Conservation (phyloP, 176 grass and related monocot genomes). For the Oryza longistaminata region DNA sequence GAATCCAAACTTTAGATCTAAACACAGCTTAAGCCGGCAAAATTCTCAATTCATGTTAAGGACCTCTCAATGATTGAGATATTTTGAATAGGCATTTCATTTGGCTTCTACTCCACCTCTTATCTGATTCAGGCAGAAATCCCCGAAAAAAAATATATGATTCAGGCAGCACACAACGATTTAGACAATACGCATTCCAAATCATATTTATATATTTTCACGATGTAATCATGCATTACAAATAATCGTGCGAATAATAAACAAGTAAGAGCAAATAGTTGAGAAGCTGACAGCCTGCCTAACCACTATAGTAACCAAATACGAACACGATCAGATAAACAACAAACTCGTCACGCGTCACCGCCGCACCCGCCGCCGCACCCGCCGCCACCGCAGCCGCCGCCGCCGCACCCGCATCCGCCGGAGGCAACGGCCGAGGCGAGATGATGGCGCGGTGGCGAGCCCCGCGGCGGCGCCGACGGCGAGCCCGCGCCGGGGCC, state of each 20-base stretch:
- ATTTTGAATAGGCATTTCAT: too few species aligned
- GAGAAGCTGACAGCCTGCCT: background rate
- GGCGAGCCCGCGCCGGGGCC: conserved; percentile 34
- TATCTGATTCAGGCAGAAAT: too few species aligned
- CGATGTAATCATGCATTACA: background rate
- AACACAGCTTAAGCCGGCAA: too few species aligned
- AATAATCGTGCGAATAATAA: background rate
- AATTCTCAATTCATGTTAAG: too few species aligned
- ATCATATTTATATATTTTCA: background rate
- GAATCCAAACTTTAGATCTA: too few species aligned
- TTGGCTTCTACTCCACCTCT: too few species aligned
- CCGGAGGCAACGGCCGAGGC: conserved; percentile 22
- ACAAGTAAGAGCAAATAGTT: background rate
- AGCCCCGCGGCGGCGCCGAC: conserved; percentile 15
- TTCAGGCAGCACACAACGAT: background rate
- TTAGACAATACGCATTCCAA: background rate
- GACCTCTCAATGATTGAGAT: too few species aligned
- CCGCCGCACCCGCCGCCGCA: conserved; percentile 34
- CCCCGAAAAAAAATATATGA: too few species aligned
- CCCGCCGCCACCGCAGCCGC: background rate
- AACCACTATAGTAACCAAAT: background rate
- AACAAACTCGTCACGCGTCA: background rate
- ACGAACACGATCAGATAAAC: too few species aligned
- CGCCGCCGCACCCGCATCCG: background rate
- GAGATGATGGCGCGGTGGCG: background rate